Evolutionary conservation across 169 alveolate species (phyloP).

Genomic region (Cryptosporidium felis): DNA sequence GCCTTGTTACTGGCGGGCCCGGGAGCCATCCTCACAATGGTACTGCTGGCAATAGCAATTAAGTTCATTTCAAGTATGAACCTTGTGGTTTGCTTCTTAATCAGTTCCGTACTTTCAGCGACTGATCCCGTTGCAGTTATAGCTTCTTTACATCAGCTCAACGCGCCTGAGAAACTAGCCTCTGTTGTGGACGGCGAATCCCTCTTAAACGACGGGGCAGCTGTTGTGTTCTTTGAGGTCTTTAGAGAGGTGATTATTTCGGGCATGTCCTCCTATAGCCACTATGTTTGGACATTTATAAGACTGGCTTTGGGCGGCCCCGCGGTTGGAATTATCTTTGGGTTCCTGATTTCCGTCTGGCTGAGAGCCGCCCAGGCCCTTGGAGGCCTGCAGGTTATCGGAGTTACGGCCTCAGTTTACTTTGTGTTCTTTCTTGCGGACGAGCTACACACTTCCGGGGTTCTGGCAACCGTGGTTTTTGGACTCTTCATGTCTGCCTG

Average conservation of each 20-base stretch:
- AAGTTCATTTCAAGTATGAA: conserved; percentile 69
- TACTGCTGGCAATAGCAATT: conserved; percentile 72
- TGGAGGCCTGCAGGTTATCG: conserved; percentile 73
- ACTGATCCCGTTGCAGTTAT: conserved; percentile 80
- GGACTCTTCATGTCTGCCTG: conserved; percentile 76
- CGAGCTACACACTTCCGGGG: conserved; percentile 73
- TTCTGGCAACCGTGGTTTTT: conserved; percentile 74
- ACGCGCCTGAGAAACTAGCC: conserved; percentile 75
- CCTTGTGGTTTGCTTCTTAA: conserved; percentile 70
- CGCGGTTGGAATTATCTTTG: conserved; percentile 72
- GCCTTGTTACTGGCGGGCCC: conserved; percentile 72
- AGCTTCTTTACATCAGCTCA: conserved; percentile 75
- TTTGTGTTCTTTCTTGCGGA: conserved; percentile 75
- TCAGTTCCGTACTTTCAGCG: conserved; percentile 77
- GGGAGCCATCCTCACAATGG: conserved; percentile 70
- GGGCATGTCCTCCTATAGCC: conserved; percentile 67
- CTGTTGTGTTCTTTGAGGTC: conserved; percentile 73
- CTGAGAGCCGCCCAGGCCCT: conserved; percentile 65
- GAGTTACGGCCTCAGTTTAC: conserved; percentile 73
- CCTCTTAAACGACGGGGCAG: conserved; percentile 77
- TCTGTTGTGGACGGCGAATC: conserved; percentile 78
- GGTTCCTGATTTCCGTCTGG: conserved; percentile 65
- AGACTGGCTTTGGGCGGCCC: conserved; percentile 78
- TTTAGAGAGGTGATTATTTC: conserved; percentile 48
- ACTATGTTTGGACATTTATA: conserved; percentile 69